phyloP scores from a whole-genome alignment of 306 rosid genomes.

The Vigna hirtella region DNA sequence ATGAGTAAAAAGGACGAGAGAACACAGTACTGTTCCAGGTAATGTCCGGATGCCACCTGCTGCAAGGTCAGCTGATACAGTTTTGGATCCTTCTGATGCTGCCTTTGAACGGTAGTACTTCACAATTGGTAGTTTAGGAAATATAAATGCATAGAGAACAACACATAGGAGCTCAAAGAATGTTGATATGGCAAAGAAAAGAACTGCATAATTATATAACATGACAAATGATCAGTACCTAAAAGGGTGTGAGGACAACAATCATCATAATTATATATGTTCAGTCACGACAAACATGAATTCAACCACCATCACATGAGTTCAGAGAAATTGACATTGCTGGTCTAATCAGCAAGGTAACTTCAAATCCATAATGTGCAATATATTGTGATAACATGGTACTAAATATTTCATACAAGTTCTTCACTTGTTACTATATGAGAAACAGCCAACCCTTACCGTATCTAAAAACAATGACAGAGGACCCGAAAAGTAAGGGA shows the following conservation, averaged over 20 bases:
- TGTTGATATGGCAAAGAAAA: slow-evolving; percentile 82
- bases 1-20: slow-evolving; percentile 3
- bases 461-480: background rate
- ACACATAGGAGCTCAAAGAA: slow-evolving; percentile 83
- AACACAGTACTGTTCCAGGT: slow-evolving; percentile 47
- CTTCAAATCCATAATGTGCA: too few species aligned
- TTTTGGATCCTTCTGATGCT: slow-evolving; percentile 89
- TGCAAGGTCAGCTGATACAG: slow-evolving; percentile 89
- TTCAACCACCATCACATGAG: background rate
- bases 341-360: too few species aligned
- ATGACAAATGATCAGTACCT: slow-evolving; percentile 1
- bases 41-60: slow-evolving; percentile 79
- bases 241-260: slow-evolving; percentile 1
- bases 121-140: slow-evolving; percentile 82
- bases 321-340: background rate
- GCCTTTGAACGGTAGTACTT: slow-evolving; percentile 87
- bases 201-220: slow-evolving; percentile 62
- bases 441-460: too few species aligned
- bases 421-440: too few species aligned
- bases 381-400: too few species aligned
- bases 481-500: background rate
- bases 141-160: slow-evolving; percentile 70
- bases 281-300: slow-evolving; percentile 5
- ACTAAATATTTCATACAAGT: too few species aligned
- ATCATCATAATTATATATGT: background rate